phyloP scores from a whole-genome alignment of 2,329 filamentous ascomycete species.

The Pseudopithomyces chartarum region DNA sequence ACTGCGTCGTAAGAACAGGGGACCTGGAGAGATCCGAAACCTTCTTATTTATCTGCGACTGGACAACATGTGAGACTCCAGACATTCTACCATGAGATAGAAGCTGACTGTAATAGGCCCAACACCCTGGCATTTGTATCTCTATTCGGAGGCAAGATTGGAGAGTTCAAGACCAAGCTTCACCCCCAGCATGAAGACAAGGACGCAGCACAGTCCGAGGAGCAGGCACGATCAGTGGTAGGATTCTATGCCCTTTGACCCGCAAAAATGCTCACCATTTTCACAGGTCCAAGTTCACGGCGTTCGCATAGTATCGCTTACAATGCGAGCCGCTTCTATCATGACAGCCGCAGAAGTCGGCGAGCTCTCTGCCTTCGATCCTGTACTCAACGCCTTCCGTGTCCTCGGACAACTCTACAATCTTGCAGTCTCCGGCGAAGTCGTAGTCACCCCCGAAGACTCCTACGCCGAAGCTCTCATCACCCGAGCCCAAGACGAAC shows the following conservation, averaged over 20 bases:
- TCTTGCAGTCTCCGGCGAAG: slow-evolving; percentile 78
- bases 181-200: slow-evolving; percentile 43
- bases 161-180: slow-evolving; percentile 45
- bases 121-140: slow-evolving; percentile 80
- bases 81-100: not conserved
- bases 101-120: slow-evolving; percentile 47
- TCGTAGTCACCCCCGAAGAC: slow-evolving; percentile 76
- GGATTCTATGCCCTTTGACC: not conserved
- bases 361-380: slow-evolving; percentile 68
- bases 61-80: slow-evolving; percentile 65
- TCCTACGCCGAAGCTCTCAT: slow-evolving; percentile 80
- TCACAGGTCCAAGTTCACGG: slow-evolving; percentile 73
- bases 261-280: slow-evolving; percentile 22
- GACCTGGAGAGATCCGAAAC: slow-evolving; percentile 60
- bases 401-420: slow-evolving; percentile 86
- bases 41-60: slow-evolving; percentile 84
- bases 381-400: slow-evolving; percentile 88
- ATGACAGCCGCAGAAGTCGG: slow-evolving; percentile 89
- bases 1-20: slow-evolving; percentile 55
- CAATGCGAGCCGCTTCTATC: slow-evolving; percentile 89
- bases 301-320: slow-evolving; percentile 81
- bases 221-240: slow-evolving; percentile 19
- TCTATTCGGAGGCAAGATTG: slow-evolving; percentile 64
- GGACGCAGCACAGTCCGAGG: slow-evolving; percentile 25
- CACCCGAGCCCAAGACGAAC: slow-evolving; percentile 57